Conservation (phyloP, 2,329 filamentous ascomycete genomes). For the Zasmidium cellare region DNA sequence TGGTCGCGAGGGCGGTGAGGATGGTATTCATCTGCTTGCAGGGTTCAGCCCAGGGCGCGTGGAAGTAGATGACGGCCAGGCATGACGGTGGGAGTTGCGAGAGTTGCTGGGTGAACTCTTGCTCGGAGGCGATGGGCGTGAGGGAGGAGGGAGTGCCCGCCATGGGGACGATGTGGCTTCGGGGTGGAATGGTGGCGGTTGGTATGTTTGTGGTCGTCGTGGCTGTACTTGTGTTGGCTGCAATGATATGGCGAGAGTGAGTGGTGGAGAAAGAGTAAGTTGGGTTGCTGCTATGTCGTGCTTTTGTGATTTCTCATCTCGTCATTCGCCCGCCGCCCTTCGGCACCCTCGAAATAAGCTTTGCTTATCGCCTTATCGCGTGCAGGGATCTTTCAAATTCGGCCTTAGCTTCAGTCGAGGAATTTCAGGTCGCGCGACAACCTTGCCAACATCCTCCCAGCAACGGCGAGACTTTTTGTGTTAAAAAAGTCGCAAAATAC, state of each 20-base stretch:
- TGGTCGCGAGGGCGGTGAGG: constrained; percentile 78
- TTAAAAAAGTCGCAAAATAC: not conserved
- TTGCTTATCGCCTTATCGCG: not conserved
- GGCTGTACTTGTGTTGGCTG: not conserved
- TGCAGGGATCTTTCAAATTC: not conserved
- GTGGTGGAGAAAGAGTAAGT: not conserved
- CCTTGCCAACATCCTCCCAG: not conserved
- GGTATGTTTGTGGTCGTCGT: not conserved
- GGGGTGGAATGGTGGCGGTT: constrained; percentile 9
- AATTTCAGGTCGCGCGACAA: not conserved
- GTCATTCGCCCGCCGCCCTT: not conserved
- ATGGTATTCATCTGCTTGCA: constrained; percentile 93
- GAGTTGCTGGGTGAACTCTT: constrained; percentile 70
- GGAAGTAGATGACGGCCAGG: constrained; percentile 86
- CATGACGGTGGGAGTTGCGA: constrained; percentile 66
- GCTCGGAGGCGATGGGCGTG: constrained; percentile 71
- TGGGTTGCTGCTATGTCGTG: not conserved
- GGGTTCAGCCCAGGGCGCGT: constrained; percentile 94
- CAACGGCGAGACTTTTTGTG: too few relatives aligned
- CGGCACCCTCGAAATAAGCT: not conserved
- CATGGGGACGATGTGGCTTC: constrained; percentile 7
- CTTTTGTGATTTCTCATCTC: not conserved
- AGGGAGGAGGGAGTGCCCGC: constrained; percentile 51
- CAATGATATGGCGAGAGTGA: not conserved
- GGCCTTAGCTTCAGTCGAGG: not conserved